Evolutionary conservation across 208 protist genomes (phyloP), one percentile per base, ranked within the genome.

Genomic region (Leishmania amazonensis): DNA sequence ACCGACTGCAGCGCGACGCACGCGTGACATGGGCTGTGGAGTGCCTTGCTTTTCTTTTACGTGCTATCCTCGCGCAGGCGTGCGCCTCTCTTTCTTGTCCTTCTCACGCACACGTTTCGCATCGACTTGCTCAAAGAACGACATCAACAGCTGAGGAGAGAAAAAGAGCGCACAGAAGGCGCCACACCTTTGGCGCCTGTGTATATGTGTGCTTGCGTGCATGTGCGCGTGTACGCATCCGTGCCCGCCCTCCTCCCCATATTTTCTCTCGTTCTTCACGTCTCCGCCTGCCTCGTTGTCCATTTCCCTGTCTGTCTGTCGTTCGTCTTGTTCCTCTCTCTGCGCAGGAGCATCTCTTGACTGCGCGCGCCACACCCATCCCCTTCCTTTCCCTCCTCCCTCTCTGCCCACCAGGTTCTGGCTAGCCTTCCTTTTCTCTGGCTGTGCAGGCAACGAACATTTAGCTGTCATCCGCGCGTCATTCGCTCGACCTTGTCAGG

Each of bases 1-100:
- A 76, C 81, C 4, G 67, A 85, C 21, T 95, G 91, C 75, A 38
- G 38, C 28, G 64, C 24, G 35, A 31, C 42, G 38, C 19, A 70
- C 40, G 40, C 54, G n/a, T 82, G 53, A 60, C 38, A 1, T n/a
- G 19, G 19, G 5, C 45, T n/a, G 21, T 15, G 1, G 70, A 54
- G 70, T 28, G 1, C 24, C 4, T 19, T 24, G 7, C 21, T 31
- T n/a, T 42, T 17, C 28, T 6, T 17, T 38, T 24, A 47, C 51
- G 31, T 40, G 53, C 31, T 35, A 19, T 62, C 35, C 51, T 40
- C 11, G 21, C 51, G 47, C 35, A 54, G 62, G 19, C 31, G 2
- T 58, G 4, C 74, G 58, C 79, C 5, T 75, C n/a, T 79, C 17
- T 53, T 15, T 53, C 6, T 83, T 47, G 24, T 8, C 75, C 58